Evolutionary conservation across 306 rosid species (phyloP), one percentile per base, ranked within the genome.

Genomic region (Dalbergia oliveri): DNA sequence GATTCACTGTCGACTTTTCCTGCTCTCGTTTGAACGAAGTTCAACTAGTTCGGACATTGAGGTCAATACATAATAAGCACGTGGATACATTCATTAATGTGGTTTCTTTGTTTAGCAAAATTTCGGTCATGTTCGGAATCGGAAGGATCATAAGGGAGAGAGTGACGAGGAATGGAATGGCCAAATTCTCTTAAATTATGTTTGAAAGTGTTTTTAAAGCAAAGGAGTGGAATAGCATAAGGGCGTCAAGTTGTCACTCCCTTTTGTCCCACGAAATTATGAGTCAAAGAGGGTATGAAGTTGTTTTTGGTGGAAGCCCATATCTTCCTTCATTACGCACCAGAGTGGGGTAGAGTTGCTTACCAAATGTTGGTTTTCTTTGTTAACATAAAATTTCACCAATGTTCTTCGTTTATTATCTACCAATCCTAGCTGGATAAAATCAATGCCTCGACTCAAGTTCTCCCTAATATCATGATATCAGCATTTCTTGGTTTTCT

Each of bases 11-110:
- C 49, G 73, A 39, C 61, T 53, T 82, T 69, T 61, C 6, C 44
- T 71, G 37, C 31, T 64, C 10, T 26, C 18, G 57, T 66, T 33
- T 19, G 23, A 66, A 43, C 69, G 18, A 63, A 57, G 14, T 43
- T 69, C 26, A 82, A 50, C 78, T 76, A 47, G 67, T 75, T 76
- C 73, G 50, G 71, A 61, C 85, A 58, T 67, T 73, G 51, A 19
- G 71, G 15, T 74, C 62, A 21, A 11, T 11, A 13, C 6, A 26
- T 26, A 26, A 44, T 68, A n/a, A 9, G 51, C 15, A n/a, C 12
- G 15, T 50, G 26, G 19, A 50, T 49, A 68, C 66, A 37, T 53
- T 5, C 70, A 26, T 70, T 21, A 51, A 50, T 39, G 23, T 51
- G 76, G 31, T 50, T 60, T 15, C 53, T 8, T 68, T 43, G 49